phyloP scores from a whole-genome alignment of 768 basidiomycete genomes.

The Omphalotus guepiniiformis region DNA sequence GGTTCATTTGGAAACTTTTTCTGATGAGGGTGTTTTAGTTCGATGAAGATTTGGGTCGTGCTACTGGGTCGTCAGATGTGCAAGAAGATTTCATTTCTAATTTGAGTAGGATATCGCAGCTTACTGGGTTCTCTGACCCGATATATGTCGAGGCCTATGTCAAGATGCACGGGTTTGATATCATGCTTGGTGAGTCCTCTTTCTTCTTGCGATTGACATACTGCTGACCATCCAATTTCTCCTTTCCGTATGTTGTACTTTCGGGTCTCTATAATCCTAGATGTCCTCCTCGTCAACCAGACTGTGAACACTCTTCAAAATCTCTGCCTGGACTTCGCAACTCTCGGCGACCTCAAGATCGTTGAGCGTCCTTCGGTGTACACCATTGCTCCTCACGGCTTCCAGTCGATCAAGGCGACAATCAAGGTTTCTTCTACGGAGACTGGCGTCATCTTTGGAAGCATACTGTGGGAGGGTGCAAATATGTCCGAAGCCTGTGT shows the following conservation, averaged over 20 bases:
- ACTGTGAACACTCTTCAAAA: conserved; percentile 93
- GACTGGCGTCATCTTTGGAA: conserved; percentile 97
- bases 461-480: conserved; percentile 93
- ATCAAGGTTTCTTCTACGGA: conserved; percentile 99
- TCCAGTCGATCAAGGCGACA: conserved; percentile 98
- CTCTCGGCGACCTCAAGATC: conserved; percentile 93
- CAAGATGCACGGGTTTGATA: conserved; percentile 97
- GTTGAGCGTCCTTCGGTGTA: conserved; percentile 94
- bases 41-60: conserved; percentile 82
- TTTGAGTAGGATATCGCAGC: conserved; percentile 86
- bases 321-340: conserved; percentile 95
- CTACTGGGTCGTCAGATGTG: conserved; percentile 79
- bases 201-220: not conserved
- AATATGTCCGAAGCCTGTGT: conserved; percentile 87
- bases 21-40: conserved; percentile 69
- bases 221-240: not conserved
- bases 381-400: conserved; percentile 92
- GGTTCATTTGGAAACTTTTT: conserved; percentile 4
- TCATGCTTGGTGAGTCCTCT: conserved; percentile 65
- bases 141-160: conserved; percentile 98
- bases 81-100: conserved; percentile 95
- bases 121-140: conserved; percentile 98
- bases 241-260: not conserved
- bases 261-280: conserved; percentile 35
- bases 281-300: conserved; percentile 96